phyloP scores from a whole-genome alignment of 2,329 filamentous ascomycete genomes.

The Diaporthe destruens region DNA sequence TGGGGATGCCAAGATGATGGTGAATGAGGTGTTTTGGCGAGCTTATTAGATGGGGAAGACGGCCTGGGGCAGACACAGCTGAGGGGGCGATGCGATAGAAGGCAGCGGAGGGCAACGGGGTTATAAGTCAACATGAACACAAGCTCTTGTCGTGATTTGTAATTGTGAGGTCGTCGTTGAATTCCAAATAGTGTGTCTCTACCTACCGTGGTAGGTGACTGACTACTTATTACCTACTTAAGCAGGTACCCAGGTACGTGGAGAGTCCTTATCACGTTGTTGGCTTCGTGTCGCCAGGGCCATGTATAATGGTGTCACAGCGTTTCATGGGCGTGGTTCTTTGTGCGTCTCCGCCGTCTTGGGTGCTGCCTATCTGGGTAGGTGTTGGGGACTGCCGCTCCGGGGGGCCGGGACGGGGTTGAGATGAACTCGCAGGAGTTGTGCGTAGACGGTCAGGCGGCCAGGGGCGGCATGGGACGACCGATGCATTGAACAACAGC shows the following conservation, averaged over 20 bases:
- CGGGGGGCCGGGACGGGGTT: constrained; percentile 18
- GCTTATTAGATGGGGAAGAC: constrained; percentile 51
- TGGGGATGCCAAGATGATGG: neutral
- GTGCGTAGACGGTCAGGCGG: constrained; percentile 14
- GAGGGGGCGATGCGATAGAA: neutral
- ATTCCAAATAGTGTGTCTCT: constrained; percentile 16
- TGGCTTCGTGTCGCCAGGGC: neutral
- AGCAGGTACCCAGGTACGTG: too few relatives aligned
- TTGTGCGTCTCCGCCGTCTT: constrained; percentile 14
- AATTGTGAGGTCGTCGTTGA: constrained; percentile 32
- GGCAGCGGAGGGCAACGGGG: neutral
- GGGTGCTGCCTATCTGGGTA: constrained; percentile 28
- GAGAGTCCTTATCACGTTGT: constrained; percentile 24
- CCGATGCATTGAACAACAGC: neutral
- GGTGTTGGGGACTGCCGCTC: too few relatives aligned
- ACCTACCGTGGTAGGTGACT: neutral
- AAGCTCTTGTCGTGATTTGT: constrained; percentile 36
- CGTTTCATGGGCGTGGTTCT: constrained; percentile 1
- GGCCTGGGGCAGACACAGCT: neutral
- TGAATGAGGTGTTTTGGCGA: constrained; percentile 6
- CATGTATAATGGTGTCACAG: neutral
- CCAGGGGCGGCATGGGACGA: neutral
- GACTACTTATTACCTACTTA: too few relatives aligned
- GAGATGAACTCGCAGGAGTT: constrained; percentile 26
- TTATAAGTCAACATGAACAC: constrained; percentile 8